A percentile compares a stretch with the other conserved stretches of the same genome.
Conservation (phyloP, 2,329 filamentous ascomycete species). For the Neofusicoccum umdonicola region DNA sequence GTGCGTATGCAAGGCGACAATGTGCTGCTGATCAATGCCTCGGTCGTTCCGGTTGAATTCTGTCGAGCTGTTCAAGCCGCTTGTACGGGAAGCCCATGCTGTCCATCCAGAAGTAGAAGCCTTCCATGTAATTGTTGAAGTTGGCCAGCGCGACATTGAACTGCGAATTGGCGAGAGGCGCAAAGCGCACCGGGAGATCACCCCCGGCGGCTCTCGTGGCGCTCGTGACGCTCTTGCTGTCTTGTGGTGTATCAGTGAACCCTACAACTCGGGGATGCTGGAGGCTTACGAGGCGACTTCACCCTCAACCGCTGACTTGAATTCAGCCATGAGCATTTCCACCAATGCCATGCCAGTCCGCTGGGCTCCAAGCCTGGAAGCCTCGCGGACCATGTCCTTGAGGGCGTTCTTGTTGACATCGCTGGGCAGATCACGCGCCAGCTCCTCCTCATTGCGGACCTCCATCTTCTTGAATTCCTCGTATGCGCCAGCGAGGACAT, state of each 20-base stretch:
- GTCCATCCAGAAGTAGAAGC: too few species aligned
- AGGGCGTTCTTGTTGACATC: background rate
- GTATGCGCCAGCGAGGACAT: background rate
- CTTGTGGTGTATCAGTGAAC: background rate
- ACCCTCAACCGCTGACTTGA: conserved; percentile 8
- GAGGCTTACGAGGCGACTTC: background rate
- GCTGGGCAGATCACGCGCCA: background rate
- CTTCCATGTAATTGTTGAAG: too few species aligned
- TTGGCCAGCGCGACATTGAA: too few species aligned
- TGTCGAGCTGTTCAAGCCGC: too few species aligned
- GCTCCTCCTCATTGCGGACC: background rate
- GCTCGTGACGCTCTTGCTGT: background rate
- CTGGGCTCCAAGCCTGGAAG: background rate
- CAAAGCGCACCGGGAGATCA: background rate
- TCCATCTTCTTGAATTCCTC: conserved; percentile 1
- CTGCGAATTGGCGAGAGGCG: too few species aligned
- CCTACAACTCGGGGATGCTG: background rate
- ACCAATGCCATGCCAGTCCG: conserved; percentile 1
- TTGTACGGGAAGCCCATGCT: too few species aligned
- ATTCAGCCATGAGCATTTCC: background rate
- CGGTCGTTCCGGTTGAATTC: too few species aligned
- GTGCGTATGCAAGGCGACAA: too few species aligned
- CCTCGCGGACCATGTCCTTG: background rate
- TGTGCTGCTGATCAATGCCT: too few species aligned
- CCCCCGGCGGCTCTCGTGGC: background rate